Base-by-base conservation (phyloP, 2,329 filamentous ascomycete genomes). In the Pseudogymnoascus sp. region DNA sequence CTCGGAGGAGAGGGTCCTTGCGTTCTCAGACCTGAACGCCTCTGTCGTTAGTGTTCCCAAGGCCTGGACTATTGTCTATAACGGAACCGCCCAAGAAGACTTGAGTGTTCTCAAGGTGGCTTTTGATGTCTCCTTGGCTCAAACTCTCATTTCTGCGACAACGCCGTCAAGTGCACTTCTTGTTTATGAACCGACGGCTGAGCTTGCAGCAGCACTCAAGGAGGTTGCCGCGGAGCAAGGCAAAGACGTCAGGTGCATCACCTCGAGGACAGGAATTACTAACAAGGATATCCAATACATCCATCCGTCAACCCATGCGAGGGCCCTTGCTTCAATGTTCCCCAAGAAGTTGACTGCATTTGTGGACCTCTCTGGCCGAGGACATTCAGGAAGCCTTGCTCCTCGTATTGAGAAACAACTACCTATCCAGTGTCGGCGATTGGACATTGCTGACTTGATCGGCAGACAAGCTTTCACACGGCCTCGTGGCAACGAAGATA, bases 371-470 rank as follows among this genome's bases (percentile, higher is more conserved):
- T 46, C 62, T 19, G 59, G 22, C n/a, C 14, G 24, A 33, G 37
- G 37, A 11, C n/a, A 22, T 31, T 35, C 59, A 28, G 59, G 38
- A 16, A 63, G 40, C 22, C 56, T 31, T 22, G 59, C 40, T 46
- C 33, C 40, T 10, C 40, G 53, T 16, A 63, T 63, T 56, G 62
- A 61, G n/a, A 33, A 46, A 37, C 53, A 63, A 43, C 53, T 63
- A 16, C 62, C 62, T 61, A 41, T 40, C 19, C 35, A 40, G 14
- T 61, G 62, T 59, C 60, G 38, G 62, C 26, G 11, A 28, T 38
- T 40, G 38, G 38, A 46, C 10, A 26, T 59, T 24, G 31, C 22
- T 38, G 26, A 28, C 10, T 63, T 63, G 56, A 40, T 63, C 38
- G 50, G 59, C 26, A 38, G 35, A 12, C 37, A 61, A 22, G 53